Evolutionary conservation across 2,329 filamentous ascomycete species (phyloP).

Genomic region (Chaetothyriales sp.): DNA sequence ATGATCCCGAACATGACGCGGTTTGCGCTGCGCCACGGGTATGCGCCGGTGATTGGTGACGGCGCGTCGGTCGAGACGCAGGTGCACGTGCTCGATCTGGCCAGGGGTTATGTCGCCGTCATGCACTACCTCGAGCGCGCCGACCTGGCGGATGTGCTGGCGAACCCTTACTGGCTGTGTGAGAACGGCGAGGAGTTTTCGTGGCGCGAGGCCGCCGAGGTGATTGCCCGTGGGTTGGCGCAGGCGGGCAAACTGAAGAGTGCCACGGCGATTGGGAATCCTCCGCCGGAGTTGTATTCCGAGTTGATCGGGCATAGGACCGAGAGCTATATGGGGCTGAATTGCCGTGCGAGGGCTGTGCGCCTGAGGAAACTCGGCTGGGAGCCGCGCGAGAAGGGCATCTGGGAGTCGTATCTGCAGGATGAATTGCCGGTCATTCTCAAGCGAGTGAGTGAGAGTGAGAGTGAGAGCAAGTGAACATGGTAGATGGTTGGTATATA

Average conservation of each 20-base stretch:
- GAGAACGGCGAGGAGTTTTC: conserved; percentile 28
- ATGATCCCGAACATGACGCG: conserved; percentile 33
- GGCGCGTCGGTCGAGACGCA: conserved; percentile 29
- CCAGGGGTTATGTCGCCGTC: conserved; percentile 30
- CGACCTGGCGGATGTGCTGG: conserved; percentile 18
- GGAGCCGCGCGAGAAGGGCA: conserved; percentile 30
- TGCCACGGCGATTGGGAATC: conserved; percentile 21
- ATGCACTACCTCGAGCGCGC: conserved; percentile 30
- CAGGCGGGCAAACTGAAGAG: conserved; percentile 25
- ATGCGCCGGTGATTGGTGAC: conserved; percentile 29
- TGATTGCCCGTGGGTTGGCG: conserved; percentile 26
- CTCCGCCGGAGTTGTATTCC: conserved; percentile 24
- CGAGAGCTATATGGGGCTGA: conserved; percentile 26
- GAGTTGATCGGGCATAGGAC: conserved; percentile 29
- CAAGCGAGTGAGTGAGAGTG: background rate
- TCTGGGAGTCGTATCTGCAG: conserved; percentile 24
- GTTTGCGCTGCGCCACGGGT: conserved; percentile 35
- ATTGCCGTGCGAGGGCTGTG: conserved; percentile 29
- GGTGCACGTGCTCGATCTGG: conserved; percentile 36
- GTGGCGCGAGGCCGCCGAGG: conserved; percentile 27
- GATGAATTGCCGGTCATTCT: conserved; percentile 24
- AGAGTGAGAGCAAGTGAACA: background rate
- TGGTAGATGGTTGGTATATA: too few relatives aligned
- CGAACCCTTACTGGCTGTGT: conserved; percentile 37
- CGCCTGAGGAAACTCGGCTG: conserved; percentile 32